Evolutionary conservation across 2,329 filamentous ascomycete species (phyloP), one percentile per base, ranked within the genome.

Genomic region (Zymoseptoria crescenta): DNA sequence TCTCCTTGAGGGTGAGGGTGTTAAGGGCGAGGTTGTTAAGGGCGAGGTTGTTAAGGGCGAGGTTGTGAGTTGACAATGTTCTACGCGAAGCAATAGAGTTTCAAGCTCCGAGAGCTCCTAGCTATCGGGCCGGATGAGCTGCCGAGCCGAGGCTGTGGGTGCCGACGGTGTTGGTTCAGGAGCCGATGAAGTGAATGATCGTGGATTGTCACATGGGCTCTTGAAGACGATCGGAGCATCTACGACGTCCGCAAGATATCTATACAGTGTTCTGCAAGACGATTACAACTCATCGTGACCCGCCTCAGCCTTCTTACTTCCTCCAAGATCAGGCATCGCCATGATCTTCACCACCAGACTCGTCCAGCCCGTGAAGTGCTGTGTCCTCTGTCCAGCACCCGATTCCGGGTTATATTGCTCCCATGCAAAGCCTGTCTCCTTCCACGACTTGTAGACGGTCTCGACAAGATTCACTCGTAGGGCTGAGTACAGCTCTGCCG

Each of bases 361-460:
- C n/a, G 94, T 99, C 94, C 94, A 99, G 55, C 94, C 94, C 0
- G 94, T 96, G 73, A 99, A 99, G 75, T 97, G 93, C 79, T 96
- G 91, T 4, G 92, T 97, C 49, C 94, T 83, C 79, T 97, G 93
- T n/a, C 94, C 94, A 56, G 83, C 83, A 52, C 94, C 94, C 3
- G 90, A 96, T 68, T 96, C 91, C 0, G 92, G 91, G 73, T 96
- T 90, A 74, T 97, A 99, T 77, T 99, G 94, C 76, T 99, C 94
- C 93, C 93, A 99, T 0, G 93, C 94, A 72, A 97, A 97, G 19
- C 93, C 93, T 0, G 94, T 97, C 70, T 89, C 84, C 71, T 87
- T 80, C 93, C 93, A 99, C 72, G 86, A 87, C 59, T 86, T 83
- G 77, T 88, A 96, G 13, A 97, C 88, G 1, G 92, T 97, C 55